Evolutionary conservation across 495 filamentous ascomycete species (phyloP), one percentile per base, ranked within the genome.

Genomic region (Stereocaulon alpinum): DNA sequence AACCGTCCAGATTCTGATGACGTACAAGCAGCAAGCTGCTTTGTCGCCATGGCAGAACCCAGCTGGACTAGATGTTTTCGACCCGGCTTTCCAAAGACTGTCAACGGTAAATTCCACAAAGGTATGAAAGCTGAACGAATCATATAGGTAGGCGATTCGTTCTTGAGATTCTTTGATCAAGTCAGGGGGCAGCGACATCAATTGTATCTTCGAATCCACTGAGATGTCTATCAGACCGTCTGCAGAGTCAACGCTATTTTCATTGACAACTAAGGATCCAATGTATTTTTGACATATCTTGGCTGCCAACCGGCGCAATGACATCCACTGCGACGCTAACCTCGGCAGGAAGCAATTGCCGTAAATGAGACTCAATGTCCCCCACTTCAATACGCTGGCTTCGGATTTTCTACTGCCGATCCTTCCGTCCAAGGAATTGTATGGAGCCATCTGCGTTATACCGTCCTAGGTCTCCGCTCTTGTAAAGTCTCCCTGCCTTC

Each of bases 51-150:
- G 6, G 66, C 53, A 17, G 75, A 67, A 0, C 73, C 73, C 61
- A 74, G 71, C 0, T 61, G 61, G 53, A 68, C 68, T n/a, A 88
- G 73, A 52, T 68, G 68, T 58, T 79, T 78, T 10, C 75, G 64
- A 58, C 79, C 77, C 15, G 78, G 61, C 59, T 80, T 80, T 12
- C 76, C 76, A 22, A 76, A 79, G 1, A 76, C 72, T 42, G 75
- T 68, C 69, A 77, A 73, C 3, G 77, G 77, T 4, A 80, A 59
- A 17, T 64, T 68, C 32, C 73, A 70, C 30, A 79, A 62, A 6
- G 73, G 61, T 14, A 73, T 72, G 72, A 73, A 80, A 1, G 71
- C 68, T 22, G 76, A 67, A 0, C 77, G 77, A 5, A 78, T 70
- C 77, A 80, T 80, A 63, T 78, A 78, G 5, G 70, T 59, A 1